Conservation (phyloP, 805 yeast genomes). For the Saturnispora saitoi region DNA sequence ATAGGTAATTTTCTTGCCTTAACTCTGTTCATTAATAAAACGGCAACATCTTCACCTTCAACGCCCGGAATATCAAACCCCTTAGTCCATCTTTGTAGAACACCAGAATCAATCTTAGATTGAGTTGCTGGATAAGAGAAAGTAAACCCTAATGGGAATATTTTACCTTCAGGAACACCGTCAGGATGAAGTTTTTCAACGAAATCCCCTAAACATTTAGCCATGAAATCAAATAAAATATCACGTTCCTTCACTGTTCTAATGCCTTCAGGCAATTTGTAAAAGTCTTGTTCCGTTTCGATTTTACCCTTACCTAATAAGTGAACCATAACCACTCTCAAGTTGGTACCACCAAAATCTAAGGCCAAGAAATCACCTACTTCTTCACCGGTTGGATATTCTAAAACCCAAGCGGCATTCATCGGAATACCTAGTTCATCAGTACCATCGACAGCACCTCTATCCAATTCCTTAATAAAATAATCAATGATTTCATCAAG, state of each 20-base stretch:
- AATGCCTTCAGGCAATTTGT: constrained; percentile 65
- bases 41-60: constrained; percentile 93
- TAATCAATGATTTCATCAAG: constrained; percentile 39
- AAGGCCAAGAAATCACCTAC: constrained; percentile 52
- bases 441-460: constrained; percentile 45
- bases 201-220: constrained; percentile 71
- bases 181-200: constrained; percentile 60
- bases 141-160: constrained; percentile 87
- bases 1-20: constrained; percentile 65
- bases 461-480: constrained; percentile 42
- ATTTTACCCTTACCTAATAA: constrained; percentile 72
- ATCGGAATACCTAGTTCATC: constrained; percentile 44
- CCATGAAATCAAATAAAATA: constrained; percentile 82
- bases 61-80: constrained; percentile 94
- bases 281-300: constrained; percentile 84
- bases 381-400: constrained; percentile 49
- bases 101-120: constrained; percentile 72
- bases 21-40: constrained; percentile 75
- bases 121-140: constrained; percentile 91
- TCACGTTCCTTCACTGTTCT: constrained; percentile 72
- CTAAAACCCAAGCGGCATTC: constrained; percentile 55
- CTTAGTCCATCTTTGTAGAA: constrained; percentile 96
- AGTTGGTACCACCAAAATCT: constrained; percentile 56
- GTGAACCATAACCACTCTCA: constrained; percentile 44
- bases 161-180: constrained; percentile 44